These are phyloP conservation scores for Suillus occidentalis DNA, from an alignment of 768 basidiomycete species.

Conservation along the genomic window DNA sequence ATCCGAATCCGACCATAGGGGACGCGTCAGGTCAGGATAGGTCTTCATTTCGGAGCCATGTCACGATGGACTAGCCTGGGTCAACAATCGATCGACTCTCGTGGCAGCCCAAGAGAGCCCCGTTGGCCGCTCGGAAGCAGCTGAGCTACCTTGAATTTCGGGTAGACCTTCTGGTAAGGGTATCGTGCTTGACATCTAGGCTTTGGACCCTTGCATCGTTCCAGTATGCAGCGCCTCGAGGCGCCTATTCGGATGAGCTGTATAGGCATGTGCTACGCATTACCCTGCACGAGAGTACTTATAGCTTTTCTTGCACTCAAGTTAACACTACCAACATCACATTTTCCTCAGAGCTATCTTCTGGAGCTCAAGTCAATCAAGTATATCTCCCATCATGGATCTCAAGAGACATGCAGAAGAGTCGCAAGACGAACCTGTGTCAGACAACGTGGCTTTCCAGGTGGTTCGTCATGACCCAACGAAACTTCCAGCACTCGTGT, in stretches of 20 bases:
- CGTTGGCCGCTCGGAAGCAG: too few species aligned
- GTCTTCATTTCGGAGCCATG: too few species aligned
- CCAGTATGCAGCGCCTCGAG: neutral
- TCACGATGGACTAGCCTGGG: too few species aligned
- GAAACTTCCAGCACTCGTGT: neutral
- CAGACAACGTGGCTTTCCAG: neutral
- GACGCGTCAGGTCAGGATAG: too few species aligned
- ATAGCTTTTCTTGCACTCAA: neutral
- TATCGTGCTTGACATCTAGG: neutral
- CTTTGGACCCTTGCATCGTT: neutral
- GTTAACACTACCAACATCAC: neutral
- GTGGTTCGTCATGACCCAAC: neutral
- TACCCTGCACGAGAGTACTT: neutral
- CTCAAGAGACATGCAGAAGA: neutral
- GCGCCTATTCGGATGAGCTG: neutral
- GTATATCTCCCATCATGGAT: neutral
- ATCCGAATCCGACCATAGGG: too few species aligned
- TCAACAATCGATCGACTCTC: too few species aligned
- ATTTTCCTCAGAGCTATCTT: neutral
- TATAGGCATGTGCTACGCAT: neutral
- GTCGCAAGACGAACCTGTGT: neutral
- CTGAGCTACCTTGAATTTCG: too few species aligned
- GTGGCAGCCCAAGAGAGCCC: too few species aligned
- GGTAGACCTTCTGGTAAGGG: neutral
- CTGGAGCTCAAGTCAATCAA: neutral